Evolutionary conservation across 495 filamentous ascomycete genomes (phyloP).

Genomic region (Pseudotulostoma volvatum): DNA sequence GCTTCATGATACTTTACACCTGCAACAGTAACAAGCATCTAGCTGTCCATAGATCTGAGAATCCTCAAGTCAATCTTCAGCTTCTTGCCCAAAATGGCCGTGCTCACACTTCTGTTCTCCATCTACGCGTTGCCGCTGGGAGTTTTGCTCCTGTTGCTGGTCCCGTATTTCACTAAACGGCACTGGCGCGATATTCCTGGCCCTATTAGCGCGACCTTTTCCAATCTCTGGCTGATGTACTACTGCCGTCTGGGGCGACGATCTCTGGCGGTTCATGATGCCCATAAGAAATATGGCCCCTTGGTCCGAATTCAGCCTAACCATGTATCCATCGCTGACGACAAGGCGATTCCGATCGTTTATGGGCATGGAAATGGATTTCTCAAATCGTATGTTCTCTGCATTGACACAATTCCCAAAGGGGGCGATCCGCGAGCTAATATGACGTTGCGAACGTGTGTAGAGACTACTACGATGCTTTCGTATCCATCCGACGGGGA

Average conservation of each 20-base stretch:
- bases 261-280: constrained; percentile 48
- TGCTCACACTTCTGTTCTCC: constrained; percentile 35
- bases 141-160: too few species aligned
- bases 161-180: constrained; percentile 52
- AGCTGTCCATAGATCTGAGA: too few species aligned
- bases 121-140: constrained; percentile 47
- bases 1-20: too few species aligned
- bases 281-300: constrained; percentile 54
- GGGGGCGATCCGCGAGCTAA: too few species aligned
- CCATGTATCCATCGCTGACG: constrained; percentile 44
- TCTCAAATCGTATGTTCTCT: constrained; percentile 44
- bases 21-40: too few species aligned
- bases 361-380: constrained; percentile 60
- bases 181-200: constrained; percentile 48
- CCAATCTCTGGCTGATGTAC: constrained; percentile 63
- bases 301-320: constrained; percentile 43
- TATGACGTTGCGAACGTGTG: too few species aligned
- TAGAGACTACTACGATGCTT: constrained; percentile 77
- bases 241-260: constrained; percentile 51
- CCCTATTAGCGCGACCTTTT: constrained; percentile 50
- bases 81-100: too few species aligned
- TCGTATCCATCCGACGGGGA: constrained; percentile 71
- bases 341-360: constrained; percentile 36
- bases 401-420: too few species aligned
- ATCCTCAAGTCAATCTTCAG: too few species aligned